phyloP scores from a whole-genome alignment of 768 basidiomycete genomes.

The Lepiota brunneoincarnata region DNA sequence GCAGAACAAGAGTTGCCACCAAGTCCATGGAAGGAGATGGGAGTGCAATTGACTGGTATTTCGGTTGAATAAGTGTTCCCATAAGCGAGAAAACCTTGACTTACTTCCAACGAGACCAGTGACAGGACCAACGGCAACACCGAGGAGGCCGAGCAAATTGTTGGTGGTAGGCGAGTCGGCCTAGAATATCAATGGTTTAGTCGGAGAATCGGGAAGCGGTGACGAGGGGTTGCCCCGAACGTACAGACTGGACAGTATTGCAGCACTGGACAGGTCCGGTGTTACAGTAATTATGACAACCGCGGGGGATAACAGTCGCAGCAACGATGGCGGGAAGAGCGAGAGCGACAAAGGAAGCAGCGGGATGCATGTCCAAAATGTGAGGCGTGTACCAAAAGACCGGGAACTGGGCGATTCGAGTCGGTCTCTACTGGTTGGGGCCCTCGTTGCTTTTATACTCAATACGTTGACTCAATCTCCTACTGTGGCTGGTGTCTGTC shows the following conservation, averaged over 20 bases:
- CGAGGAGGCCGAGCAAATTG: constrained; percentile 8
- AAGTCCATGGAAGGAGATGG: constrained; percentile 16
- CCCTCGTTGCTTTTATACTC: no score
- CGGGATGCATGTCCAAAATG: constrained; percentile 18
- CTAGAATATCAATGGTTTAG: background rate
- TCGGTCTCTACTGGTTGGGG: background rate
- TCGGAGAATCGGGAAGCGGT: background rate
- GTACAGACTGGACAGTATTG: constrained; percentile 14
- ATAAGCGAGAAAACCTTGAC: constrained; percentile 8
- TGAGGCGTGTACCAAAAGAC: background rate
- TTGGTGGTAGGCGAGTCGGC: background rate
- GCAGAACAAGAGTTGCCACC: constrained; percentile 19
- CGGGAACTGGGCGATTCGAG: background rate
- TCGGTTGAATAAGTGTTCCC: background rate
- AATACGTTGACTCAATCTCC: no score
- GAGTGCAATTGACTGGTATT: constrained; percentile 16
- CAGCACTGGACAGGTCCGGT: constrained; percentile 19
- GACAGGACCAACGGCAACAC: constrained; percentile 15
- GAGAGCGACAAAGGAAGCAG: constrained; percentile 15
- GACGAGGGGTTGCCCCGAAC: background rate
- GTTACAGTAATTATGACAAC: constrained; percentile 20
- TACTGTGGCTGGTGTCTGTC: no score
- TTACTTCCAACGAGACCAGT: constrained; percentile 19
- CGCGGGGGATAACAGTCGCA: constrained; percentile 15
- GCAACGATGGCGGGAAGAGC: constrained; percentile 22